These are phyloP conservation scores for Aspergillus sojae DNA, from an alignment of 2,329 filamentous ascomycete species.

Conservation along the genomic window DNA sequence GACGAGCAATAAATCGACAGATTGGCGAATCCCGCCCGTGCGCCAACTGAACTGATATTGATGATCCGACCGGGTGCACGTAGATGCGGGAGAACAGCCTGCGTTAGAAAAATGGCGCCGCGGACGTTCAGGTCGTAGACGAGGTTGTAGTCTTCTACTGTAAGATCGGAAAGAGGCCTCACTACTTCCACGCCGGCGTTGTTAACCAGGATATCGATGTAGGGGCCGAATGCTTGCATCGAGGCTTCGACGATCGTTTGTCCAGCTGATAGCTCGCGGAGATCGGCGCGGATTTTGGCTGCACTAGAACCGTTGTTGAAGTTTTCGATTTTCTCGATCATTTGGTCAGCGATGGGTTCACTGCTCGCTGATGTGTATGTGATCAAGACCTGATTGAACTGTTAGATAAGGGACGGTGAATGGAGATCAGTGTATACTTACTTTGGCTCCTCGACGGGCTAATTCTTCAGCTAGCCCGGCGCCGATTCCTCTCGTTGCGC, in stretches of 20 bases:
- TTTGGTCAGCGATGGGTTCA: not conserved
- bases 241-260: not conserved
- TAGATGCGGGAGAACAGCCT: constrained; percentile 10
- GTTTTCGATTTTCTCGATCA: not conserved
- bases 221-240: not conserved
- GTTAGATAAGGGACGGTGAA: not conserved
- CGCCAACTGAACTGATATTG: constrained; percentile 33
- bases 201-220: constrained; percentile 13
- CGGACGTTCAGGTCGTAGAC: constrained; percentile 14
- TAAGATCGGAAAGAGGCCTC: not conserved
- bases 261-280: not conserved
- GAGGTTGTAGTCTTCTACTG: not conserved
- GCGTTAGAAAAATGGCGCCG: constrained; percentile 6
- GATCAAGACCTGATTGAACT: not conserved
- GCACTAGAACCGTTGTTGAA: not conserved
- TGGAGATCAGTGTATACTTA: not conserved
- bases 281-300: constrained; percentile 4
- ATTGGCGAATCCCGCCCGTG: constrained; percentile 49
- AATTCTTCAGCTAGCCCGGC: constrained; percentile 3
- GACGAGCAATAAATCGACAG: constrained; percentile 58
- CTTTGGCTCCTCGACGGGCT: constrained; percentile 6
- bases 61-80: constrained; percentile 5
- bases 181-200: constrained; percentile 4
- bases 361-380: not conserved
- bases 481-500: constrained; percentile 11